Base-by-base conservation (phyloP, 2,329 filamentous ascomycete genomes). In the Hypoxylon sp. region DNA sequence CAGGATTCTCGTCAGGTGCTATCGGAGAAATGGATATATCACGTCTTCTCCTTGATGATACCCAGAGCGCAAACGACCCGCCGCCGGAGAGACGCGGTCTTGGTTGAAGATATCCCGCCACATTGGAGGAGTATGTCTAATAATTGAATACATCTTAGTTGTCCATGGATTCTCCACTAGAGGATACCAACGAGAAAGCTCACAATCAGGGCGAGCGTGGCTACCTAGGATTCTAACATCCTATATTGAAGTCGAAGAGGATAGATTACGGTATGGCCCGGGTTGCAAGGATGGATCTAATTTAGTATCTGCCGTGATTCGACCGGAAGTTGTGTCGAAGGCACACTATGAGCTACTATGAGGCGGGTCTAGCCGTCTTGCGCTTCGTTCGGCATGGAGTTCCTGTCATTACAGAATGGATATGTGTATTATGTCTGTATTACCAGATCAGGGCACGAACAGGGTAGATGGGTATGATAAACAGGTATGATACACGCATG, bases 21-120 rank as follows among this genome's bases (percentile, higher is more conserved):
- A 78, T 80, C 7, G 82, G 84, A 14, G 87, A 88, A 72, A 89
- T 89, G 87, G 87, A 87, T 53, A 87, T 89, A 46, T 86, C 85
- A 14, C 82, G 87, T 11, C 78, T 89, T 1, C 74, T 89, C 2
- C 79, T 89, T n/a, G 85, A 88, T 55, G 85, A 87, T 65, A 76
- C 78, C 3, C 79, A 79, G 49, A 56, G 61, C 12, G 59, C 70
- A 49, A 67, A 65, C 24, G 74, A 76, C 26, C 53, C 70, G 8
- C 45, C 70, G 9, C 58, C 65, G 4, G 75, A 77, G 22, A 71
- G 71, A 61, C 70, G 75, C 40, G 75, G 75, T 20, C 65, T 71
- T 36, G 73, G 74, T 40, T 76, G 69, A 57, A 33, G 26, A 24
- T 24, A 22, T 30, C 3, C 4, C 6, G 22, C 14, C 50, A 50